Evolutionary conservation across 768 basidiomycete species (phyloP).

Genomic region (Boletus rufocinnamomeus): DNA sequence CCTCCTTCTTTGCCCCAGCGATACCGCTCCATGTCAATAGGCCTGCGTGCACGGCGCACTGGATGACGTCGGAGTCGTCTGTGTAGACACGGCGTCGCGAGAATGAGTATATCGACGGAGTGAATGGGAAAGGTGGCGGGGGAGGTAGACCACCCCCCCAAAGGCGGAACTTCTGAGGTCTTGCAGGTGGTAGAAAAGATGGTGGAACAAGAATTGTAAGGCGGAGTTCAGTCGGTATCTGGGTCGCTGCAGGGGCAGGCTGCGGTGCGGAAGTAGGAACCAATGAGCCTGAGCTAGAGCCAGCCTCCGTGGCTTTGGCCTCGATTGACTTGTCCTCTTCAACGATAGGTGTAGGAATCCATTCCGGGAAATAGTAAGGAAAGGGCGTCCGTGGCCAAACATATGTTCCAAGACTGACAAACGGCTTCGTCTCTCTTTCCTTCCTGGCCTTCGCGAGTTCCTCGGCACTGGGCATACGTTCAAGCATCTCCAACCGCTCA

Average conservation of each 20-base stretch:
- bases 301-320: constrained; percentile 21
- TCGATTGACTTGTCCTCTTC: constrained; percentile 30
- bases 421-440: constrained; percentile 32
- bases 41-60: constrained; percentile 70
- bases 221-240: constrained; percentile 34
- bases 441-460: constrained; percentile 35
- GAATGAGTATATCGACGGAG: constrained; percentile 26
- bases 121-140: constrained; percentile 38
- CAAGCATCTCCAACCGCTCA: constrained; percentile 34
- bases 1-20: constrained; percentile 38
- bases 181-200: constrained; percentile 55
- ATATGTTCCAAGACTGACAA: constrained; percentile 32
- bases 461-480: constrained; percentile 36
- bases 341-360: constrained; percentile 31
- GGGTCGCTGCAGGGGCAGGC: constrained; percentile 10
- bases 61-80: constrained; percentile 72
- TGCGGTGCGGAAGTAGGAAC: constrained; percentile 12
- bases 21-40: constrained; percentile 46
- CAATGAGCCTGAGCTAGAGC: constrained; percentile 34
- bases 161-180: constrained; percentile 56
- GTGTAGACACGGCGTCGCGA: constrained; percentile 65
- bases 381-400: constrained; percentile 36
- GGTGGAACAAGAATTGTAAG: constrained; percentile 61
- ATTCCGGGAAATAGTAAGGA: constrained; percentile 38
- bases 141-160: constrained; percentile 68